Base-by-base conservation (phyloP, 2,329 filamentous ascomycete genomes). In the Penicillium sp. region DNA sequence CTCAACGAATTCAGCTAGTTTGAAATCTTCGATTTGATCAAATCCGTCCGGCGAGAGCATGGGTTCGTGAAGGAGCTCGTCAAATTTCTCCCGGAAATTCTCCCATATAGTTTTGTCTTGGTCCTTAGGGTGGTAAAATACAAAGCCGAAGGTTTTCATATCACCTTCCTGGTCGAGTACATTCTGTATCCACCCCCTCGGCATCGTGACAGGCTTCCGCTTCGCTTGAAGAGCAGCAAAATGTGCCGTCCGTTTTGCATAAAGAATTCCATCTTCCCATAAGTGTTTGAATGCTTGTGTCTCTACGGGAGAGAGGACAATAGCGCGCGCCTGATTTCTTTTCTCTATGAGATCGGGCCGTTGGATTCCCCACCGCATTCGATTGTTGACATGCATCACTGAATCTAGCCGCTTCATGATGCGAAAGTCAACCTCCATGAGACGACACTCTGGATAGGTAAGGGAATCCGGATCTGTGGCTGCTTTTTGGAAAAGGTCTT, bases 401-500 rank as follows among this genome's bases (percentile, higher is more conserved):
- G 23, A 23, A 7, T 36, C 30, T 18, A 13, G 4, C 1, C 16
- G n/a, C 35, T 3, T 16, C 32, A 18, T 36, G 43, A 57, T 47
- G 16, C 48, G 51, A 43, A 59, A 59, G 6, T 50, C 27, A 27
- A 57, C 23, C 5, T 10, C 1, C 6, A 59, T 30, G 11, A 59
- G 42, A 30, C 35, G 19, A 30, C 32, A 57, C 11, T 59, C 46
- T 6, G 53, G 16, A 39, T 54, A 52, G 11, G 54, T 54, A 1
- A 59, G 40, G 18, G 57, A 51, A 7, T 44, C 32, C 2, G 18
- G 38, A 35, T 51, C 27, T 3, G 32, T 57, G 5, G 46, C 57
- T 8, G 54, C 57, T 10, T 42, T 46, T 8, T 57, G 36, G 9
- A 57, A 11, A 7, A 59, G 38, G 4, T 47, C 39, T 5, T 55